Evolutionary conservation across 2,329 filamentous ascomycete species (phyloP).

Genomic region (Remersonia thermophila): DNA sequence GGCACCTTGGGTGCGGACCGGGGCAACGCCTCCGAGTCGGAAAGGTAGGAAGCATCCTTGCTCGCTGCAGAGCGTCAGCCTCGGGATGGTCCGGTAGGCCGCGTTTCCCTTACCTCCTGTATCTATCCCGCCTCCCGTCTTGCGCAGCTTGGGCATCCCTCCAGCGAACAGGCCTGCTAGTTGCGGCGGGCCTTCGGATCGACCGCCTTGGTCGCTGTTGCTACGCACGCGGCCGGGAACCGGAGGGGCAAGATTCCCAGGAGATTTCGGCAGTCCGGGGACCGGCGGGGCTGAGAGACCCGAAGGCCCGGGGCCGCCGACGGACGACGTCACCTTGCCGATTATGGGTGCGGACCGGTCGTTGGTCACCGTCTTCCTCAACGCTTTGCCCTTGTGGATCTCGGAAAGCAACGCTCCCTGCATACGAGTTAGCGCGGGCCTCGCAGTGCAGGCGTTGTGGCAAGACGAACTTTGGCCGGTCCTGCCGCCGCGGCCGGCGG

Average conservation of each 20-base stretch:
- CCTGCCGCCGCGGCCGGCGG: slow-evolving; percentile 33
- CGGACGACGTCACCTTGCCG: slow-evolving; percentile 32
- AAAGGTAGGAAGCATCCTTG: slow-evolving; percentile 60
- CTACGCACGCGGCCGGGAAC: slow-evolving; percentile 61
- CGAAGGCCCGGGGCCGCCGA: slow-evolving; percentile 42
- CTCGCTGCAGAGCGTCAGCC: slow-evolving; percentile 35
- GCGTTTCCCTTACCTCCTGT: slow-evolving; percentile 44
- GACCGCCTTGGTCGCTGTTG: slow-evolving; percentile 62
- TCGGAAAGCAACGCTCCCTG: slow-evolving; percentile 80
- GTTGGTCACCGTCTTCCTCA: slow-evolving; percentile 84
- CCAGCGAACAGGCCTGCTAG: slow-evolving; percentile 79
- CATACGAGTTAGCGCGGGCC: slow-evolving; percentile 17
- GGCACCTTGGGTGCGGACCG: slow-evolving; percentile 44
- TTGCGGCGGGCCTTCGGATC: slow-evolving; percentile 57
- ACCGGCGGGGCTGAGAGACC: slow-evolving; percentile 68
- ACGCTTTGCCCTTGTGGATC: slow-evolving; percentile 65
- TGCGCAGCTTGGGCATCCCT: slow-evolving; percentile 90
- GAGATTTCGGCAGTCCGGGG: slow-evolving; percentile 48
- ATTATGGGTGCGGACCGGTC: slow-evolving; percentile 77
- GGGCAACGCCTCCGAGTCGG: slow-evolving; percentile 59
- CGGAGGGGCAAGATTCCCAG: slow-evolving; percentile 58
- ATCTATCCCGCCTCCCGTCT: slow-evolving; percentile 67
- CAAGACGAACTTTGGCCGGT: not conserved
- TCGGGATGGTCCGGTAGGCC: no score
- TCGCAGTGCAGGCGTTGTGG: no score